Percentiles rank a stretch among this genome's conserved stretches.
These are phyloP conservation scores for Eucalyptus viminalis DNA, from an alignment of 345 rosid species.

Conservation along the genomic window DNA sequence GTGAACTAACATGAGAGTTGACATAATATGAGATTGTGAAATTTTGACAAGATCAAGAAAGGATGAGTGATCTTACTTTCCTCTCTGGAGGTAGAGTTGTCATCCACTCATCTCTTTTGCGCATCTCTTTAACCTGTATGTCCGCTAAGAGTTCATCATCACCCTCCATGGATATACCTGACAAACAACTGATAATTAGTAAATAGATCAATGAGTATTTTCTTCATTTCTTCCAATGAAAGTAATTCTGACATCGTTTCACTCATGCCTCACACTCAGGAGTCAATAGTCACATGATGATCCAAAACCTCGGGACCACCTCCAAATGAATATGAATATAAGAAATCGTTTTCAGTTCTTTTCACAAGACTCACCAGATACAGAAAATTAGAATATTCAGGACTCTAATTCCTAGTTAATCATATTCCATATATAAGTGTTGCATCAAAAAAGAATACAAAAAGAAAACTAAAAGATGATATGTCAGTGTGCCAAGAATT, in stretches of 20 bases:
- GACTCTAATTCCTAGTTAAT: background rate
- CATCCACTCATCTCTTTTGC: conserved; percentile 96
- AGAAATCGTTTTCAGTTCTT: background rate
- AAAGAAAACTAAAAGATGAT: background rate
- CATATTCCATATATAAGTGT: background rate
- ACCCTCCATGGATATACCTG: conserved; percentile 96
- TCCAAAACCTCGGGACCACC: background rate
- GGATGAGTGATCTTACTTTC: conserved; percentile 33
- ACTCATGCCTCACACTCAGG: background rate
- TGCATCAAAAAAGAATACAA: background rate
- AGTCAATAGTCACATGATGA: background rate
- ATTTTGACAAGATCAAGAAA: background rate
- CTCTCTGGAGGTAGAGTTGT: conserved; percentile 89
- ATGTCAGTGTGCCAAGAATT: background rate
- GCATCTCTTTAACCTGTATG: conserved; percentile 52
- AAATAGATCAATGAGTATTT: background rate
- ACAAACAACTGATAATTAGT: background rate
- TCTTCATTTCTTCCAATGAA: background rate
- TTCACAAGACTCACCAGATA: background rate
- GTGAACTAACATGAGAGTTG: background rate
- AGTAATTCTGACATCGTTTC: background rate
- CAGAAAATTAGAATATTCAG: background rate
- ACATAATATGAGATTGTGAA: background rate
- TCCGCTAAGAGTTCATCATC: conserved; percentile 81
- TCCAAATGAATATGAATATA: background rate